Conservation (phyloP, 164 flowering plant species). For the Aristolochia fimbriata region DNA sequence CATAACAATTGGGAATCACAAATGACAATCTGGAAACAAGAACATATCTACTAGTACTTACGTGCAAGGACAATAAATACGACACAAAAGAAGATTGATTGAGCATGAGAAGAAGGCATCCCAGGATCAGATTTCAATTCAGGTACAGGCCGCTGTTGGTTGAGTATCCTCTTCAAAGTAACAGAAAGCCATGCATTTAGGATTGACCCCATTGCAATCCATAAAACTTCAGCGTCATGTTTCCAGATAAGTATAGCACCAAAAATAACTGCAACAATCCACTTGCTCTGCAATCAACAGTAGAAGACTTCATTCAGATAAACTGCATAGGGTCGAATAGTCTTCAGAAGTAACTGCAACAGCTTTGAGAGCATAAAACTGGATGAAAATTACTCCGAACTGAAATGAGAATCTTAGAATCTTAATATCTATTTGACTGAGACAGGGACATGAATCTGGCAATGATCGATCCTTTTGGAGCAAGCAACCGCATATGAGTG, state of each 20-base stretch:
- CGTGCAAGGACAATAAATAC: conserved; percentile 37
- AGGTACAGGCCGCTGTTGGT: conserved; percentile 62
- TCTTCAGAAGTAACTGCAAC: neutral
- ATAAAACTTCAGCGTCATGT: conserved; percentile 71
- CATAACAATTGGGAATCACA: too few relatives aligned
- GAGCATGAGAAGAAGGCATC: conserved; percentile 92
- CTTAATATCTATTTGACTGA: too few relatives aligned
- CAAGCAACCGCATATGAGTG: too few relatives aligned
- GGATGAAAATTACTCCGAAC: too few relatives aligned
- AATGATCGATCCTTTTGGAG: too few relatives aligned
- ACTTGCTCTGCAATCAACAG: conserved; percentile 64
- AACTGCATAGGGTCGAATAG: neutral
- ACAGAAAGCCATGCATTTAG: conserved; percentile 49
- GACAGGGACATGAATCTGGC: too few relatives aligned
- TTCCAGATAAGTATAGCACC: conserved; percentile 46
- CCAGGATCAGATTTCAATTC: conserved; percentile 56
- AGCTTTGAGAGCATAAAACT: too few relatives aligned
- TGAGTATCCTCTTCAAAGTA: conserved; percentile 46
- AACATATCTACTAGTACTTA: conserved; percentile 18
- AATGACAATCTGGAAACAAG: too few relatives aligned
- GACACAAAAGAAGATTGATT: conserved; percentile 47
- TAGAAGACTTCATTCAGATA: neutral
- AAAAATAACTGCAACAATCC: conserved; percentile 59
- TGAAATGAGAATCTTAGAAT: too few relatives aligned
- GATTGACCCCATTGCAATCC: conserved; percentile 64